Evolutionary conservation across 73 alveolate genomes (phyloP).

Genomic region (Tetrahymena thermophila): DNA sequence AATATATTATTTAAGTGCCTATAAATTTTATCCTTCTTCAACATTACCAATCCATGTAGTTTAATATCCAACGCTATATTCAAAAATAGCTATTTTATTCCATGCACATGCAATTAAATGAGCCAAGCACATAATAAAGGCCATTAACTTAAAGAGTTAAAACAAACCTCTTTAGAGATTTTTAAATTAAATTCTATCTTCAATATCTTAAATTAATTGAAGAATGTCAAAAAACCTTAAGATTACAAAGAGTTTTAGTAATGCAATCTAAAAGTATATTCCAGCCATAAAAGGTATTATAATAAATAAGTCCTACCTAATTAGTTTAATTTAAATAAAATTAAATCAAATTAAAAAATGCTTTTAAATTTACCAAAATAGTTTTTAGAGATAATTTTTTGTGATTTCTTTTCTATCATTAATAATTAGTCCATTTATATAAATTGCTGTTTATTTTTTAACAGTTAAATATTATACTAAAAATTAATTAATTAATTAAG

Average conservation of each 20-base stretch:
- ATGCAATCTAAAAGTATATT: constrained; percentile 6
- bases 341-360: not conserved
- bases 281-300: constrained; percentile 22
- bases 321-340: not conserved
- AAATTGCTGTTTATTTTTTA: not conserved
- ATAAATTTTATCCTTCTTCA: not conserved
- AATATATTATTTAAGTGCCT: constrained; percentile 8
- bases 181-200: constrained; percentile 26
- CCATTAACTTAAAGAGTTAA: constrained; percentile 20
- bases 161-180: constrained; percentile 6
- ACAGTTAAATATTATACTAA: not conserved
- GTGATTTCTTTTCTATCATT: not conserved
- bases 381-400: not conserved
- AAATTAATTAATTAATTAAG: not conserved
- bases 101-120: constrained; percentile 38
- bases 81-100: constrained; percentile 21
- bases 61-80: constrained; percentile 1
- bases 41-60: not conserved
- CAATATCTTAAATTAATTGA: constrained; percentile 21
- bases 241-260: not conserved
- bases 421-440: not conserved
- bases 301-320: constrained; percentile 21
- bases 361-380: not conserved
- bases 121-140: constrained; percentile 13
- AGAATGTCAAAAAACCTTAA: constrained; percentile 9